phyloP scores from a whole-genome alignment of 2,329 filamentous ascomycete species.

The Colletotrichum sp. region DNA sequence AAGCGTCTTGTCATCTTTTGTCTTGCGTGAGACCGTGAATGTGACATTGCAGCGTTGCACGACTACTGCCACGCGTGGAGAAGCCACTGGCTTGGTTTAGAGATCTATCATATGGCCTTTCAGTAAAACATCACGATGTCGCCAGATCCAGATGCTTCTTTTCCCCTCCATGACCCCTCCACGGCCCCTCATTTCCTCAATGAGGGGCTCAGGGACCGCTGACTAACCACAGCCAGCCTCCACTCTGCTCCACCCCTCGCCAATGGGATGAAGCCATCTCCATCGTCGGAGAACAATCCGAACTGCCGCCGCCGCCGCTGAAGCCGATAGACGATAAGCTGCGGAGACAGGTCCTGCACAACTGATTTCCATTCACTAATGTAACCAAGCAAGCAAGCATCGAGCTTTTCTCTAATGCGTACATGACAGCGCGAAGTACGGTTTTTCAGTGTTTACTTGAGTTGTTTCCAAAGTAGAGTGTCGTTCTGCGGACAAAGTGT shows the following conservation, averaged over 20 bases:
- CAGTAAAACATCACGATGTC: background rate
- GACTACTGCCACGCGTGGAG: background rate
- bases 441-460: too few species aligned
- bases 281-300: background rate
- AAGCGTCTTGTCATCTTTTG: background rate
- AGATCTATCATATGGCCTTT: background rate
- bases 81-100: background rate
- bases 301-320: background rate
- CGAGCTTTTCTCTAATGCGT: too few species aligned
- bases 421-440: too few species aligned
- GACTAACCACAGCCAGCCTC: background rate
- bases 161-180: background rate
- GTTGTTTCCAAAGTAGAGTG: too few species aligned
- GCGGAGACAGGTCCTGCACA: too few species aligned
- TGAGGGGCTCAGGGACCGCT: background rate
- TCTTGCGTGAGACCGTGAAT: background rate
- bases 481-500: too few species aligned
- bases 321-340: too few species aligned
- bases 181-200: background rate
- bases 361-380: rapidly evolving
- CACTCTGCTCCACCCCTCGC: background rate
- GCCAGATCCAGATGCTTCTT: background rate
- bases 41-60: background rate
- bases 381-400: too few species aligned
- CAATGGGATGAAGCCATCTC: background rate